Base-by-base conservation (phyloP, 805 yeast genomes). In the Saccharomycopsis amapae region DNA sequence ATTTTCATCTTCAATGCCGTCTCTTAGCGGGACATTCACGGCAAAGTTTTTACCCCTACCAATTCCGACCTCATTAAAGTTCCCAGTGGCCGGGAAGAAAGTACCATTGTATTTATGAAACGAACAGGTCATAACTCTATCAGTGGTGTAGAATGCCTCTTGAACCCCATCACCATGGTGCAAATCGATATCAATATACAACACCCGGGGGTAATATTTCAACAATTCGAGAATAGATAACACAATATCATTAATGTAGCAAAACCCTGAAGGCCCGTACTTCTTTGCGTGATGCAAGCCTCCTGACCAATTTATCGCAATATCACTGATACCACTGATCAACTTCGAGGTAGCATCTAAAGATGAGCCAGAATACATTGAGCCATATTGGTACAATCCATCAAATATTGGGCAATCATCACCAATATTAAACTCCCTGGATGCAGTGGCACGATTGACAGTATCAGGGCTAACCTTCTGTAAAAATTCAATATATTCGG, bases 81-180 rank as follows among this genome's bases (percentile, higher is more conserved):
- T 85, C 22, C 98, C 98, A 0, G 98, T 90, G 12, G 96, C 97
- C 2, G 98, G 98, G 73, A 90, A 90, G 61, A 87, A 90, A 76
- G 77, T 62, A 81, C 90, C 65, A 88, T 90, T 71, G 85, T 15
- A 93, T 77, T 66, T 90, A 85, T 87, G 96, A 68, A 87, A 86
- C 5, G 94, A 83, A 45, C 83, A 75, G 1, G 96, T 86, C 86
- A 84, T 85, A 30, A 87, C 96, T 38, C 96, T 67, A 63, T 88
- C 96, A 1, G 95, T 84, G 23, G 94, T 78, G 61, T 87, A 88
- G 59, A 90, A 90, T 1, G 97, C 97, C 63, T 90, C 97, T 63
- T 90, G 96, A 17, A 90, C 97, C 53, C 97, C 97, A 64, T 90
- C 97, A 38, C 97, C 97, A 60, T 90, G 97, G 62, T 90, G 97